Evolutionary conservation across 768 basidiomycete species (phyloP), one percentile per base, ranked within the genome.

Genomic region (Phaeotremella skinneri): DNA sequence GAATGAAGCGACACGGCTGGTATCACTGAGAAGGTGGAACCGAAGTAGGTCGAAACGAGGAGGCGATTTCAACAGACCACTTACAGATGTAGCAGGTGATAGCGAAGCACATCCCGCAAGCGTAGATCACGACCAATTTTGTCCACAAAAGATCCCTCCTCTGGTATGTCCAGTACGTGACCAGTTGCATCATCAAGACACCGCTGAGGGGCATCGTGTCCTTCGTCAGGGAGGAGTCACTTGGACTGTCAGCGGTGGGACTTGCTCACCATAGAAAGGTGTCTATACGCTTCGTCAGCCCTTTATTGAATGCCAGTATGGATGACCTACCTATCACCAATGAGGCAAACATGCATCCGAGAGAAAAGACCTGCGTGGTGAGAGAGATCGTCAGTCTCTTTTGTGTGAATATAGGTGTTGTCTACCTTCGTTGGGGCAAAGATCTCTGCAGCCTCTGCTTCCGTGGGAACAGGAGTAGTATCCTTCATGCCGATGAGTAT

Each of bases 121-220:
- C 59, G 17, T 30, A 27, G 21, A 50, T 31, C 30, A 65, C 63
- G 23, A 58, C 52, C 7, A 34, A 32, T 32, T 58, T 61, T 17
- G 56, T 61, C 55, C 50, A 57, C 23, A 21, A 43, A n/a, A 32
- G 21, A 42, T 65, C 63, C 9, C 48, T 55, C 23, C 50, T 60
- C 32, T 63, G 62, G 25, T 59, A 63, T 13, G 53, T 55, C 30
- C 51, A 63, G 42, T 63, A 63, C n/a, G 41, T 39, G 30, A 47
- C 41, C 4, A 63, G 31, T 25, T 60, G 58, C 58, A 60, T 60
- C n/a, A 43, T 26, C 31, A 60, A 43, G 14, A 60, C 58, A 9
- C 58, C 58, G 25, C 54, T 42, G 30, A 52, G 39, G n/a, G n/a
- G n/a, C n/a, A n/a, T n/a, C n/a, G n/a, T n/a, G n/a, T n/a, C n/a